A percentile compares a stretch with the other conserved stretches of the same genome.
Conservation (phyloP, 169 alveolate genomes). For the Besnoitia besnoiti region DNA sequence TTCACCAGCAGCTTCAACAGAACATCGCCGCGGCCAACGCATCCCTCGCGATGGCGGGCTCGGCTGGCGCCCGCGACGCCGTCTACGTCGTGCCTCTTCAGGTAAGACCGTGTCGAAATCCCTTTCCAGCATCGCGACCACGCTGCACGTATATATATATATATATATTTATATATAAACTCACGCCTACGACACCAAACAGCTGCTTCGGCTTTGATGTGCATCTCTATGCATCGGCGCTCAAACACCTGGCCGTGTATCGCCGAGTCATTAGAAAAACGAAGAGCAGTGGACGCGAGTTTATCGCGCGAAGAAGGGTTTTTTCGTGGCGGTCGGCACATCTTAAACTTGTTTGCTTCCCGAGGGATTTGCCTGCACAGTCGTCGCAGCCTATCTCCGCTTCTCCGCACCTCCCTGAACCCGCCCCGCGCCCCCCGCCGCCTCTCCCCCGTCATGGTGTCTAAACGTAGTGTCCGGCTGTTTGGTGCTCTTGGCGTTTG, state of each 20-base stretch:
- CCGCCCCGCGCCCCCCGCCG: background rate
- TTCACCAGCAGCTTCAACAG: slow-evolving; percentile 11
- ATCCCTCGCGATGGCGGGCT: background rate
- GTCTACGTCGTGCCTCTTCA: slow-evolving; percentile 20
- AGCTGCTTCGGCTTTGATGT: no score
- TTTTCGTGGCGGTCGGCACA: no score
- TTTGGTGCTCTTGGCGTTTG: background rate
- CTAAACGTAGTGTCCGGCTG: no score
- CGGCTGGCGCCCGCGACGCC: slow-evolving; percentile 25
- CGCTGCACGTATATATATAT: background rate
- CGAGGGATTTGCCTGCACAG: no score
- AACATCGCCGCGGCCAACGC: slow-evolving; percentile 22
- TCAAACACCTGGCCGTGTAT: no score
- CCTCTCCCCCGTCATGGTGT: background rate
- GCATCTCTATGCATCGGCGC: background rate
- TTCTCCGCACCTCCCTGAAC: background rate
- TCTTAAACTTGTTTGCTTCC: no score
- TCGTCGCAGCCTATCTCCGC: background rate
- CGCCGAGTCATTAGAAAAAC: no score
- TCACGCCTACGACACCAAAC: no score
- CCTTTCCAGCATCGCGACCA: background rate
- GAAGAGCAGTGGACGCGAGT: no score
- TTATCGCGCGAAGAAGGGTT: no score
- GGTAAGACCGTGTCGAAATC: background rate
- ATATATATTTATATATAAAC: background rate